phyloP scores from a whole-genome alignment of 345 rosid species.

The Noccaea bulbosa region DNA sequence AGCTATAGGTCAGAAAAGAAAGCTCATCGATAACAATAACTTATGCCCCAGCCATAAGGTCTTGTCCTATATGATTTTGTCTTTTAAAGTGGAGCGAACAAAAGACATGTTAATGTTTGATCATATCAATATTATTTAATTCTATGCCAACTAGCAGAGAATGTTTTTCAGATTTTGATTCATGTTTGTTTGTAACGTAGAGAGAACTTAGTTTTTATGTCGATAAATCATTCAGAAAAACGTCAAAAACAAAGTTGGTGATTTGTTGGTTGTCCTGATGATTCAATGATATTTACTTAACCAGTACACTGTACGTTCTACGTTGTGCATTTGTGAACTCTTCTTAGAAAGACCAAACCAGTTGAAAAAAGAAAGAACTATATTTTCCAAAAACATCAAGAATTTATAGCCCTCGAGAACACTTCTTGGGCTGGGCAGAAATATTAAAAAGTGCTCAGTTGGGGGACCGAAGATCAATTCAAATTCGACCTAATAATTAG shows the following conservation, averaged over 20 bases:
- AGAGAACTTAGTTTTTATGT: background rate
- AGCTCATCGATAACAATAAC: conserved; percentile 12
- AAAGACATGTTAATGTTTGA: background rate
- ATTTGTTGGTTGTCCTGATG: background rate
- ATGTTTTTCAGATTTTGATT: background rate
- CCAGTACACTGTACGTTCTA: too few relatives aligned
- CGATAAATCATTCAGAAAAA: background rate
- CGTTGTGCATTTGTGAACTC: too few relatives aligned
- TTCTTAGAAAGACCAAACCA: background rate
- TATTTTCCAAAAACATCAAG: background rate
- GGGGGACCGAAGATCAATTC: conserved; percentile 12
- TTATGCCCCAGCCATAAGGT: conserved; percentile 34
- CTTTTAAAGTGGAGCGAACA: conserved; percentile 18
- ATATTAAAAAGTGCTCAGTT: conserved; percentile 1
- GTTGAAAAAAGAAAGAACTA: background rate
- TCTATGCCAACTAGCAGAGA: conserved; percentile 14
- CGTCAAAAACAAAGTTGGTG: too few relatives aligned
- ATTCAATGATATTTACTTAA: background rate
- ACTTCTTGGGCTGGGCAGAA: background rate
- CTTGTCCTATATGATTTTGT: conserved; percentile 24
- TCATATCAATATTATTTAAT: background rate
- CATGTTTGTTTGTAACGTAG: background rate
- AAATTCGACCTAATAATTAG: background rate
- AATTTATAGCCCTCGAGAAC: conserved; percentile 19
- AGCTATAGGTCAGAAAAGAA: conserved; percentile 13